These are phyloP conservation scores for Fusarium tuaranense DNA, from an alignment of 2,329 filamentous ascomycete species.

Conservation along the genomic window DNA sequence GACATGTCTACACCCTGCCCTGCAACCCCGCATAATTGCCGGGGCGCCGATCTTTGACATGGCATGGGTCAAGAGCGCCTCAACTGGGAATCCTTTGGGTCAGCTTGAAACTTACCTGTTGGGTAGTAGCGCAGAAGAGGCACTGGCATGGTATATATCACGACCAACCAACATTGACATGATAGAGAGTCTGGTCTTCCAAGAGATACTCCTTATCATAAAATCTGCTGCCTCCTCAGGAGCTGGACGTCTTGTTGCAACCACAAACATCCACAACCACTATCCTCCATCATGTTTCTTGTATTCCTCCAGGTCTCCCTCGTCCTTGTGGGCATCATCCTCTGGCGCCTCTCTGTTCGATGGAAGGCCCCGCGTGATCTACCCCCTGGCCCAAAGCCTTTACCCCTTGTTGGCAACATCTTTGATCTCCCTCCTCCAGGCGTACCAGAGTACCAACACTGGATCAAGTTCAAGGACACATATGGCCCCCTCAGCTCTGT, in stretches of 20 bases:
- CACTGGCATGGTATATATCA: not conserved
- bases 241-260: not conserved
- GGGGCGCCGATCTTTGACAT: not conserved
- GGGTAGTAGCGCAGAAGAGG: not conserved
- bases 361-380: slow-evolving; percentile 16
- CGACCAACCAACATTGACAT: not conserved
- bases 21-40: not conserved
- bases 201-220: not conserved
- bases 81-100: not conserved
- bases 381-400: slow-evolving; percentile 62
- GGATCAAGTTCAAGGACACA: slow-evolving; percentile 53
- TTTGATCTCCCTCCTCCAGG: slow-evolving; percentile 57
- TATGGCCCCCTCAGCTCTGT: slow-evolving; percentile 55
- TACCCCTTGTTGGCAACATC: slow-evolving; percentile 63
- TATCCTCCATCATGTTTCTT: not conserved
- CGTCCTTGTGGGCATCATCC: not conserved
- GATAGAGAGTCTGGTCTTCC: not conserved
- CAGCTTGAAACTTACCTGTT: not conserved
- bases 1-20: not conserved
- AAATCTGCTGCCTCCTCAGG: not conserved
- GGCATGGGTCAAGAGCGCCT: not conserved
- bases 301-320: not conserved
- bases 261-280: not conserved
- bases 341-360: slow-evolving; percentile 24
- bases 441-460: slow-evolving; percentile 53